Conservation (phyloP, 768 basidiomycete species). For the Psilocybe subaeruginosa region DNA sequence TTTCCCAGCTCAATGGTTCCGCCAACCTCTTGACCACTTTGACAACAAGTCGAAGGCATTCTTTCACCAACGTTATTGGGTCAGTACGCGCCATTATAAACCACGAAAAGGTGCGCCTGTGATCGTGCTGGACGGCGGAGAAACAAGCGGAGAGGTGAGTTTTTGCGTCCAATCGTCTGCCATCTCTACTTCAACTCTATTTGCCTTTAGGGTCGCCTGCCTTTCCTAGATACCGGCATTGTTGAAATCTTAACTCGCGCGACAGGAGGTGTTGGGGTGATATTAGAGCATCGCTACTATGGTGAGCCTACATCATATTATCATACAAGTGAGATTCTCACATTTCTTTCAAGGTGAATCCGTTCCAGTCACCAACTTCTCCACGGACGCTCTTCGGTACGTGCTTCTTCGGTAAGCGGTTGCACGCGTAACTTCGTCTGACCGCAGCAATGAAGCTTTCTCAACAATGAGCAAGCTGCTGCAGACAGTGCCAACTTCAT, state of each 20-base stretch:
- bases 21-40: constrained; percentile 88
- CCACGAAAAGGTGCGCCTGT: constrained; percentile 77
- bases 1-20: constrained; percentile 71
- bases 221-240: constrained; percentile 80
- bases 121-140: constrained; percentile 90
- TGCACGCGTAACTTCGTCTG: not conserved
- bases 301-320: constrained; percentile 39
- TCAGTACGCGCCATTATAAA: constrained; percentile 81
- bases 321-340: not conserved
- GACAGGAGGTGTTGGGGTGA: constrained; percentile 85
- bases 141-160: constrained; percentile 81
- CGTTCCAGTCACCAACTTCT: constrained; percentile 73
- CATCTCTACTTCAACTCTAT: too few relatives aligned
- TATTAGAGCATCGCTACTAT: constrained; percentile 94
- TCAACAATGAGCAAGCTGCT: constrained; percentile 87
- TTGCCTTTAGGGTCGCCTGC: constrained; percentile 41
- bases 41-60: constrained; percentile 53
- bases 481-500: constrained; percentile 95
- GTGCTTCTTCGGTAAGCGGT: constrained; percentile 3
- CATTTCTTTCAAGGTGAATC: constrained; percentile 57
- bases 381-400: constrained; percentile 81
- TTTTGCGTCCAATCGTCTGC: too few relatives aligned
- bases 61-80: constrained; percentile 92
- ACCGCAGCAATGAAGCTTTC: constrained; percentile 53
- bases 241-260: constrained; percentile 82